Conservation (phyloP, 148 eudicot genomes). For the Rhododendron ferrugineum region DNA sequence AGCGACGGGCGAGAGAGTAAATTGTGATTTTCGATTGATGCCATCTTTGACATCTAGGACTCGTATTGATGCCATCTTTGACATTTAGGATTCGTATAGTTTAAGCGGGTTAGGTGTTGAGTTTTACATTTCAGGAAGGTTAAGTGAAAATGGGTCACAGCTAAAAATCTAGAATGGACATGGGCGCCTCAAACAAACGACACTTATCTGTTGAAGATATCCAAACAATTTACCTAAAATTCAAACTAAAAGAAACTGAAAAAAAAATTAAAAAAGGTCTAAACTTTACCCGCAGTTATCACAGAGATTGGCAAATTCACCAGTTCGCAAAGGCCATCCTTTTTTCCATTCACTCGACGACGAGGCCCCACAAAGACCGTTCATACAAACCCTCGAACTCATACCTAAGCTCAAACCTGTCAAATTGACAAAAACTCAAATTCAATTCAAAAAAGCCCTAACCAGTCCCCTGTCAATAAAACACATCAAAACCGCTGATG, state of each 20-base stretch:
- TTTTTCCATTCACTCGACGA: constrained; percentile 53
- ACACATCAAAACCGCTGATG: background rate
- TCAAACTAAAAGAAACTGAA: background rate
- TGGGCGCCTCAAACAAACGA: background rate
- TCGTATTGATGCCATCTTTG: background rate
- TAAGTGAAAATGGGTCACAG: background rate
- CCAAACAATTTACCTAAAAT: background rate
- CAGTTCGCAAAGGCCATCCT: constrained; percentile 88
- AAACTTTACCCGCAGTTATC: constrained; percentile 73
- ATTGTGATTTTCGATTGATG: background rate
- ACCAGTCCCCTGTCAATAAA: background rate
- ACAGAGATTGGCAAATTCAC: constrained; percentile 72
- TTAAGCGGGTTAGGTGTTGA: background rate
- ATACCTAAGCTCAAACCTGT: constrained; percentile 23
- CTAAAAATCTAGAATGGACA: background rate
- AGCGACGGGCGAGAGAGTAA: background rate
- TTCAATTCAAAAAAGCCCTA: constrained; percentile 11
- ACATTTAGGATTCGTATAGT: background rate
- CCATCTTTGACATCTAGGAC: background rate
- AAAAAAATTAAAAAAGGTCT: background rate
- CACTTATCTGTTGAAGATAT: background rate
- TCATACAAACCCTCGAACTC: constrained; percentile 60
- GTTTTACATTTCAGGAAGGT: background rate
- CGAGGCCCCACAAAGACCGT: constrained; percentile 57
- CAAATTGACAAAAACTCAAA: constrained; percentile 5